Evolutionary conservation across 148 eudicot species (phyloP).

Genomic region (Talinum fruticosum): DNA sequence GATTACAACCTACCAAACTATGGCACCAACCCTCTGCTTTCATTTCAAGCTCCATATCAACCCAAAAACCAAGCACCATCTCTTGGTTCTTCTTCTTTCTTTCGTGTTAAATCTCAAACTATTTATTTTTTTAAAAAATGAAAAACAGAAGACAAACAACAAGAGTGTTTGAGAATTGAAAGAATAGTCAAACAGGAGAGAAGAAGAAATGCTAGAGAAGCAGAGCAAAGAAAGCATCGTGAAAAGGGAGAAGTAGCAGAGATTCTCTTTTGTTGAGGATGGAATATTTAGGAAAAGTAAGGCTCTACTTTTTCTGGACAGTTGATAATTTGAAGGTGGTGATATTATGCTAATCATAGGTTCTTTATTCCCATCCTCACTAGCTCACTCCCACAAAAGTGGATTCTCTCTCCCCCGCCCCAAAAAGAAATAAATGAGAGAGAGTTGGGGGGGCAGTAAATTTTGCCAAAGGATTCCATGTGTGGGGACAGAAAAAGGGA

Average conservation of each 20-base stretch:
- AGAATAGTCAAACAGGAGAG: not conserved
- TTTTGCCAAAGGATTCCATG: too few species aligned
- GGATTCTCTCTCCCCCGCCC: not conserved
- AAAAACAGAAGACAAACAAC: not conserved
- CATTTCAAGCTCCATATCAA: constrained; percentile 13
- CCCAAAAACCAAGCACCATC: constrained; percentile 7
- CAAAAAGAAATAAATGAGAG: too few species aligned
- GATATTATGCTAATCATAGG: not conserved
- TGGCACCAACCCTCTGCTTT: constrained; percentile 2
- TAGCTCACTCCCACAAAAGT: not conserved
- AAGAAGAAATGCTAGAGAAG: not conserved
- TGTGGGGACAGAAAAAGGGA: too few species aligned
- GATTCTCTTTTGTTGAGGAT: not conserved
- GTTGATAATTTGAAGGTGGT: not conserved
- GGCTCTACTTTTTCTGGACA: not conserved
- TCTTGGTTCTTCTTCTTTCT: not conserved
- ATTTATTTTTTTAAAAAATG: not conserved
- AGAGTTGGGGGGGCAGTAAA: too few species aligned
- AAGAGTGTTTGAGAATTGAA: not conserved
- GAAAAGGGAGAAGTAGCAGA: not conserved
- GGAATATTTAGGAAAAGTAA: not conserved
- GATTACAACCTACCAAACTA: constrained; percentile 13
- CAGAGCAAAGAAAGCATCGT: not conserved
- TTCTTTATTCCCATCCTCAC: not conserved
- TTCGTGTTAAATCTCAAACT: not conserved